Base-by-base conservation (phyloP, 768 basidiomycete species). In the Cyclocybe cylindracea region DNA sequence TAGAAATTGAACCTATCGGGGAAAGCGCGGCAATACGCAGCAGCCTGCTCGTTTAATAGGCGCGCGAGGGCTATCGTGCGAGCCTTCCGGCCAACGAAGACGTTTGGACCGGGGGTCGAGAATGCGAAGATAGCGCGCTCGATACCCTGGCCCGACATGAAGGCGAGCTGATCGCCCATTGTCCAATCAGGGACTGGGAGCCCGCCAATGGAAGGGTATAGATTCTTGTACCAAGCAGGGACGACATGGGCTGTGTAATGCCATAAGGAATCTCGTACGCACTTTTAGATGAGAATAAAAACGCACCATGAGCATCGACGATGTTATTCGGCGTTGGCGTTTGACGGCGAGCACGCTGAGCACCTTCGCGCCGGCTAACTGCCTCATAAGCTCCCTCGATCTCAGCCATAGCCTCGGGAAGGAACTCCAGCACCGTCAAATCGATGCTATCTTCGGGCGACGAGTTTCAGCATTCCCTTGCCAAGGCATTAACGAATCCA, bases 1-100 rank as follows among this genome's bases (percentile, higher is more conserved):
- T 66, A 70, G 60, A 72, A 72, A 36, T 56, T 64, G 43, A 71
- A 64, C 48, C 63, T 57, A 0, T 51, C 51, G 8, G 70, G 68
- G 32, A 66, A 48, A 11, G 61, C 58, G 24, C 65, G 62, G 39
- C 57, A 61, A 41, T 67, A 70, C 16, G 71, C 71, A 36, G 69
- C 69, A 10, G 65, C 56, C 44, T 72, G 67, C 52, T 72, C 71
- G 47, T 72, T 72, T 45, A 72, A 62, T 11, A 72, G 51, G 41
- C 71, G 67, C 4, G 71, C 70, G 13, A 72, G 66, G 10, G 71
- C 69, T 13, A 70, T 40, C 8, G 71, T 72, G 33, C 55, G 48
- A 18, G 7, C 16, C 46, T 63, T 60, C 32, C 67, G 58, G 4
- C 69, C 65, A 35, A 54, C 55, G 48, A 47, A 71, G 14, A 69